These are phyloP conservation scores for Coemansia sp. DNA, from an alignment of 192 early-diverging fungal species.

Conservation along the genomic window DNA sequence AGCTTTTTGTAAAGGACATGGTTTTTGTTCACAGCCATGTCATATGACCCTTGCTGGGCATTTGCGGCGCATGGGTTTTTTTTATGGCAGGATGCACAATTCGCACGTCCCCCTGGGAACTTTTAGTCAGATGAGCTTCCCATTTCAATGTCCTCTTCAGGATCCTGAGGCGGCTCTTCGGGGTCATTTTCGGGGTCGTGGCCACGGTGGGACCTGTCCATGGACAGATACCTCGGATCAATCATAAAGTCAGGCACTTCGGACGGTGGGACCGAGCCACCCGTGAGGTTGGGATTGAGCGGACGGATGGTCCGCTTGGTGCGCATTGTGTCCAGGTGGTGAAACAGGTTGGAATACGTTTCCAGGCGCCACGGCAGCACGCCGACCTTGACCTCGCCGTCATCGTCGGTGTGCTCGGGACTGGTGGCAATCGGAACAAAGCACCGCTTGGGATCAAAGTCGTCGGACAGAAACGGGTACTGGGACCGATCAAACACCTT, in stretches of 20 bases:
- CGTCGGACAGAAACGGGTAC: slow-evolving; percentile 39
- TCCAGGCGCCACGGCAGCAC: slow-evolving; percentile 36
- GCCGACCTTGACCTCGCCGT: slow-evolving; percentile 50
- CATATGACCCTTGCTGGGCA: background rate
- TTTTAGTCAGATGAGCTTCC: slow-evolving; percentile 29
- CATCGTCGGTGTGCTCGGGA: slow-evolving; percentile 52
- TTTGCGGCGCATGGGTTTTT: background rate
- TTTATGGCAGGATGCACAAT: too few relatives aligned
- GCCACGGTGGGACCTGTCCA: slow-evolving; percentile 24
- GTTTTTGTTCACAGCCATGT: background rate
- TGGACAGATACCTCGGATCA: slow-evolving; percentile 21
- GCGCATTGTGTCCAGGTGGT: slow-evolving; percentile 45
- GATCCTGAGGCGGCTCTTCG: slow-evolving; percentile 11
- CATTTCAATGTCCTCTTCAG: slow-evolving; percentile 43
- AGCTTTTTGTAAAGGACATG: background rate
- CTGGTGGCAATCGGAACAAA: slow-evolving; percentile 48
- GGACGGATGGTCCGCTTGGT: slow-evolving; percentile 51
- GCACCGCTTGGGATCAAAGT: slow-evolving; percentile 29
- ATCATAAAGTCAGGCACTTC: slow-evolving; percentile 42
- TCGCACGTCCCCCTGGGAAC: too few relatives aligned
- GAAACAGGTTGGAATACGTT: slow-evolving; percentile 35
- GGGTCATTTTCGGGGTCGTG: slow-evolving; percentile 6
- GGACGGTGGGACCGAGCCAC: slow-evolving; percentile 22
- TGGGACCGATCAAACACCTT: slow-evolving; percentile 31
- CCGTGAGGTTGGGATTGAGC: slow-evolving; percentile 21